phyloP scores from a whole-genome alignment of 2,329 filamentous ascomycete species.

The Neopestalotiopsis rosae region DNA sequence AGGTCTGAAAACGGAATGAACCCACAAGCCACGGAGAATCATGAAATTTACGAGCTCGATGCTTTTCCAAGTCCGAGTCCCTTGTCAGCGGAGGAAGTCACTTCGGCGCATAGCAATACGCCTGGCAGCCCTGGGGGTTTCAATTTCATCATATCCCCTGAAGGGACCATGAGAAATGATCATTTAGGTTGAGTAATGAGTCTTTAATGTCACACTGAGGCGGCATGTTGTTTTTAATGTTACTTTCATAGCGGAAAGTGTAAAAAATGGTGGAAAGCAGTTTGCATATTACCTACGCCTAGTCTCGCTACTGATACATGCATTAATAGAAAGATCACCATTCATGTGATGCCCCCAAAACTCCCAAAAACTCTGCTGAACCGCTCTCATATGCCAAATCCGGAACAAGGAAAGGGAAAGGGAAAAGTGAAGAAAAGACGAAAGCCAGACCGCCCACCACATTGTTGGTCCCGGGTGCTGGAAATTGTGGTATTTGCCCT shows the following conservation, averaged over 20 bases:
- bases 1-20: not conserved
- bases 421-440: not conserved
- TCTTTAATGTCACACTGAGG: no score
- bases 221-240: not conserved
- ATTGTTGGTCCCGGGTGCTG: not conserved
- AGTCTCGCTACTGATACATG: not conserved
- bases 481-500: not conserved
- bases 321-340: conserved; percentile 5
- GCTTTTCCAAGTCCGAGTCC: conserved; percentile 29
- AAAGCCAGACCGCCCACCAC: not conserved
- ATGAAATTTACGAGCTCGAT: conserved; percentile 50
- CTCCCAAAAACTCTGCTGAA: not conserved
- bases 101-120: not conserved
- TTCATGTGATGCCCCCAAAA: not conserved
- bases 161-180: conserved; percentile 15
- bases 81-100: not conserved
- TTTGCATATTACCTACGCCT: conserved; percentile 4
- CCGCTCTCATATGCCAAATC: not conserved
- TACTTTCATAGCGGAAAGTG: not conserved
- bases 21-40: conserved; percentile 32
- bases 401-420: not conserved
- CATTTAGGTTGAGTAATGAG: not conserved
- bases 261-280: not conserved
- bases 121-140: not conserved
- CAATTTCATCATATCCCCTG: not conserved